Conservation (phyloP, 306 rosid species). For the Fragaria ananassa region DNA sequence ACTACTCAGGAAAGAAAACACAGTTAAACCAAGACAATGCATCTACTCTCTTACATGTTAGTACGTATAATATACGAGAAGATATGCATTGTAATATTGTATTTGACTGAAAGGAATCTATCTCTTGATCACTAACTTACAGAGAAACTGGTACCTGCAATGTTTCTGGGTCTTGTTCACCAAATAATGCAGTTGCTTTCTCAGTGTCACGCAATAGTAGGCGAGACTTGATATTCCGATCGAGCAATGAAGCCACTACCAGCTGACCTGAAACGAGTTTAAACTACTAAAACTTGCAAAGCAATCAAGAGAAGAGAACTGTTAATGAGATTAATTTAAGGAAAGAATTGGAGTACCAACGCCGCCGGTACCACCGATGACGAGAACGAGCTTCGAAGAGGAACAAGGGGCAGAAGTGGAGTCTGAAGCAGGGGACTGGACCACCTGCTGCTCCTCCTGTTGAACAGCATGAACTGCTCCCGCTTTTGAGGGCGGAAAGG, state of each 20-base stretch:
- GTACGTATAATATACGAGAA: neutral
- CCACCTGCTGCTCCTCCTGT: conserved; percentile 28
- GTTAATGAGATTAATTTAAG: neutral
- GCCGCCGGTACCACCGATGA: conserved; percentile 86
- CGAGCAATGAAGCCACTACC: conserved; percentile 78
- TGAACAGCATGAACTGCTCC: conserved; percentile 36
- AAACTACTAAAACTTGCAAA: conserved; percentile 10
- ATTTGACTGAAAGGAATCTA: no score
- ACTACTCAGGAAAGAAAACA: neutral
- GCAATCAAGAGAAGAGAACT: conserved; percentile 1
- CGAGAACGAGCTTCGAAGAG: conserved; percentile 76
- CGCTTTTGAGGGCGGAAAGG: conserved; percentile 35
- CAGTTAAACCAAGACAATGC: neutral
- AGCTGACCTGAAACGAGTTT: conserved; percentile 71
- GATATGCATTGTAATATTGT: no score
- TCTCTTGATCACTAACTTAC: neutral
- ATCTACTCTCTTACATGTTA: neutral
- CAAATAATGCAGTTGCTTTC: conserved; percentile 72
- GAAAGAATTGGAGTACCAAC: conserved; percentile 47
- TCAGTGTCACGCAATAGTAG: conserved; percentile 69
- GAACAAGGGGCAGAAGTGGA: conserved; percentile 29
- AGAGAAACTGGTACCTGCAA: conserved; percentile 50
- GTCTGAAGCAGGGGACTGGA: conserved; percentile 41
- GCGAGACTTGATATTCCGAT: conserved; percentile 63
- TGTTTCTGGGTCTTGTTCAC: conserved; percentile 57